phyloP scores from a whole-genome alignment of 169 alveolate species.

The Cryptosporidium sp. region DNA sequence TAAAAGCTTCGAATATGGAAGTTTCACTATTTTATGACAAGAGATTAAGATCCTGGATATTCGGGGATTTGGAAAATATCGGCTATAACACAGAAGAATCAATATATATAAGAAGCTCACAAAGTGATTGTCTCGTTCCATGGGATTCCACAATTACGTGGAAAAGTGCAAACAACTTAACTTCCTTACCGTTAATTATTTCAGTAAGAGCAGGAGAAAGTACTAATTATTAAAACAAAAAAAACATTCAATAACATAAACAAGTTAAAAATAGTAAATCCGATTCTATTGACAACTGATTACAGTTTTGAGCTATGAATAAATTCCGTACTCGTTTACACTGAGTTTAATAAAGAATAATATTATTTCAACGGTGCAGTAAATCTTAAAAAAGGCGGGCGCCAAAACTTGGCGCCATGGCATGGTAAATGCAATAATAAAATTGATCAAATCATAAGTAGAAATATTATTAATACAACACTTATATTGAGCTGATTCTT shows the following conservation, averaged over 20 bases:
- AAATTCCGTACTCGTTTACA: background rate
- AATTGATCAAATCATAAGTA: background rate
- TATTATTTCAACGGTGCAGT: background rate
- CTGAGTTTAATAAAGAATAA: too few relatives aligned
- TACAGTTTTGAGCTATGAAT: background rate
- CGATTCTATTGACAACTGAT: background rate
- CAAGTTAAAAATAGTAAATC: background rate
- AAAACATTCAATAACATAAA: background rate
- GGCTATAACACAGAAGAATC: conserved; percentile 37
- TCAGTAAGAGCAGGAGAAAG: conserved; percentile 68
- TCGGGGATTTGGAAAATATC: conserved; percentile 55
- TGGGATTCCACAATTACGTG: conserved; percentile 69
- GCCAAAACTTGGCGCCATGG: background rate
- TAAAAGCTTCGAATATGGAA: background rate
- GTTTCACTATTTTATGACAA: conserved; percentile 54
- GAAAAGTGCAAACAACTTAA: conserved; percentile 7
- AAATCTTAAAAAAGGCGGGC: background rate
- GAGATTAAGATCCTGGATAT: conserved; percentile 49
- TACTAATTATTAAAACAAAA: background rate
- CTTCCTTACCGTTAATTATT: conserved; percentile 14
- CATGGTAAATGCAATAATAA: background rate
- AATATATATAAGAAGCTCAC: conserved; percentile 46
- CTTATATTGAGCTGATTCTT: background rate
- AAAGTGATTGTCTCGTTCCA: conserved; percentile 51
- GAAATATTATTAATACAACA: background rate